Evolutionary conservation across 2,329 filamentous ascomycete genomes (phyloP), one percentile per base, ranked within the genome.

Genomic region (Talaromyces sp.): DNA sequence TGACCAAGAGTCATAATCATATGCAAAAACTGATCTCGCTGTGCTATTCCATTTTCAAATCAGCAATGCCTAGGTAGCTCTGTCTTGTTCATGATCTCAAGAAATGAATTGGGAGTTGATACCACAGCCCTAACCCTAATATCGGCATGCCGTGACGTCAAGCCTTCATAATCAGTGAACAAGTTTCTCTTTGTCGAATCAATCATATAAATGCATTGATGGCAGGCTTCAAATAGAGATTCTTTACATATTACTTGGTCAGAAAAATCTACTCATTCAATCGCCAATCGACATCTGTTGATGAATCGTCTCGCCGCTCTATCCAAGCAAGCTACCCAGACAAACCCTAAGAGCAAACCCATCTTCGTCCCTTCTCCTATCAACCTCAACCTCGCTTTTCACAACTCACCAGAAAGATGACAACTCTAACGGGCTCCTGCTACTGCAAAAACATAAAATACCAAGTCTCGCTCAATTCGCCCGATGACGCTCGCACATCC

Each of bases 391-490:
- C 15, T 54, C 28, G 19, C 25, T 13, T 54, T 6, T 54, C 37
- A 21, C 22, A 43, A 19, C 13, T 37, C 21, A 21, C n/a, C 22
- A 5, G 7, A 7, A 58, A 17, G n/a, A 73, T 73, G 69, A 66
- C 65, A 5, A 60, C 50, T 2, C 70, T 70, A 39, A 70, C 70
- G 1, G 76, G 77, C 19, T 73, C 72, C 39, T 83, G 80, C 68
- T 78, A 76, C 65, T 83, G 81, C 64, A 69, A 72, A 57, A 70
- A 70, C 8, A 71, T 83, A 57, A 69, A 71, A 31, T 83, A 82
- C 60, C 68, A 72, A 15, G 69, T 83, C 48, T 67, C 69, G 0
- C 71, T 83, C 1, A 61, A 66, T 2, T 75, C 77, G 7, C 70
- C 73, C 5, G 74, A 77, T 7, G 73, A 82, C 22, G 80, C 80